Evolutionary conservation across 1,284 basidiomycete genomes (phyloP), one percentile per base, ranked within the genome.

Genomic region (Athelia sp.): DNA sequence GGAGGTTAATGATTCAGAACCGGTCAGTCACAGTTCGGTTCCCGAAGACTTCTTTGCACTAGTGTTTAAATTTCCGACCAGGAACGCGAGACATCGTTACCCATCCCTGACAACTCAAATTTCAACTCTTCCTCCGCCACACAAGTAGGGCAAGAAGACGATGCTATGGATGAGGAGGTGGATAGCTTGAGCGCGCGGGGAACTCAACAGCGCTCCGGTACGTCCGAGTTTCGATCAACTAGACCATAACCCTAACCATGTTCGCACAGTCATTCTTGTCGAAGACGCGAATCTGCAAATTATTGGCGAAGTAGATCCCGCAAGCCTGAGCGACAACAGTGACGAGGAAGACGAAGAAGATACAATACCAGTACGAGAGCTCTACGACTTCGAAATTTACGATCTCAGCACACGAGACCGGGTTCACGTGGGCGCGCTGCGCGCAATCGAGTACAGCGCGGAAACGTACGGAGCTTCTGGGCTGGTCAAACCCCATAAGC

Each of bases 351-450:
- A n/a, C 31, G 57, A 63, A 3, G 64, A 64, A 29, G 58, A 63
- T 31, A 63, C 64, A 11, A 58, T 82, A n/a, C 81, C 80, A 15
- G 66, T 85, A 31, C 73, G 82, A 2, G 51, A 72, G 3, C 63
- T 86, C 15, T 63, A 67, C 0, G 62, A 78, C 49, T 85, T 83
- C 54, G 58, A 64, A 0, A 64, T 85, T 43, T 83, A 79, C 47
- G 60, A 78, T 10, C 38, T 54, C 18, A 51, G 56, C 1, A 70
- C 68, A 1, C 52, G 57, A 4, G 57, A 67, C 19, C 59, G 75
- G 6, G 59, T 80, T 4, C 59, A 69, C 9, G 55, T 75, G 17
- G 65, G 59, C 0, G 52, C 65, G 19, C 58, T 81, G 6, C 55
- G 74, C 3, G 53, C 60, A 19, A 54, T 70, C 47, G 55, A 51